Base-by-base conservation (phyloP, 2,329 filamentous ascomycete species). In the Clonostachys solani region DNA sequence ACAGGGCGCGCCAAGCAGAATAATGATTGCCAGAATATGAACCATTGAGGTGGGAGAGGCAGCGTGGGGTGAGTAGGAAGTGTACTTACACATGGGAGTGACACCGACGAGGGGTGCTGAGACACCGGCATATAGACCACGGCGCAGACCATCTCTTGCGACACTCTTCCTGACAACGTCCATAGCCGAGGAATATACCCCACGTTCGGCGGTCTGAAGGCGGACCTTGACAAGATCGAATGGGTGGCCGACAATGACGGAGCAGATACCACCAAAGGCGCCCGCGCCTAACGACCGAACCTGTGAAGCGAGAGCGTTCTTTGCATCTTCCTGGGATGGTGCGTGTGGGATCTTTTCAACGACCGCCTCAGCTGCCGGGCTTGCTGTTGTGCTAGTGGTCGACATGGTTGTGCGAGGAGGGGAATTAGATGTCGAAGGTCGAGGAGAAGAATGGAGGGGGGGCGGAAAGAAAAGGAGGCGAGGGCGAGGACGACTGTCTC, bases 201-300 rank as follows among this genome's bases (percentile, higher is more conserved):
- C 94, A 68, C 84, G 86, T 71, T 97, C 92, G 35, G 94, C 91
- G 3, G 94, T 99, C 75, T 99, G 94, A 66, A 99, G 75, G 49
- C 94, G 88, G 55, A 99, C 94, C 74, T 99, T 99, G 67, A 97
- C 92, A 58, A 99, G 78, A 66, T 99, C 94, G 65, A 99, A 99
- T 10, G 94, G 94, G 68, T 99, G 94, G 48, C 94, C 88, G 50
- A 97, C 92, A 40, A 99, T 66, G 47, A 99, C 94, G 48, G 94
- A 92, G 73, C 89, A 97, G 43, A 99, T 69, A 58, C 94, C 94
- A 57, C 94, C 94, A 50, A 95, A 95, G 52, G 91, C 94, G 58
- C 94, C 94, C 8, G 92, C 92, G 9, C 79, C 85, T 45, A 99
- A 80, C 40, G 92, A 94, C 50, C 92, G 86, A 53, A 95, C 67